Percentiles rank a stretch among this genome's conserved stretches.
These are phyloP conservation scores for Aquilaria malaccensis DNA, from an alignment of 345 rosid species.

Conservation along the genomic window DNA sequence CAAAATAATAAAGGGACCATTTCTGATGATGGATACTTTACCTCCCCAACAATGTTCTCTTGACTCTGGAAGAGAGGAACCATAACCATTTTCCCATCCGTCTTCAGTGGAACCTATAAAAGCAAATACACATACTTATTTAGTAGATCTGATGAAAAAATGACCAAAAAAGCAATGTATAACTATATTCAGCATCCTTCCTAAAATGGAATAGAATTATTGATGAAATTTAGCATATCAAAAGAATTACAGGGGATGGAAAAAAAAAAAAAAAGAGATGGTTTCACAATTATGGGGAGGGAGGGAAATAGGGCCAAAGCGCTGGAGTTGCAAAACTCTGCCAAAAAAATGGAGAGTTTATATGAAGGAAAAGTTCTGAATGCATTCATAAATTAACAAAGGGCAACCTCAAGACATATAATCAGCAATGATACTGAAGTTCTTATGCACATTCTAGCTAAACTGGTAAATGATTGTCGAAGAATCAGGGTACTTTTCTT, in stretches of 20 bases:
- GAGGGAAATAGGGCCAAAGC: background rate
- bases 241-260: background rate
- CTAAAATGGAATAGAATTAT: background rate
- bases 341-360: background rate
- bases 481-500: no score
- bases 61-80: slow-evolving; percentile 53
- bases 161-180: background rate
- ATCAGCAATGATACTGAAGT: no score
- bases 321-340: slow-evolving; percentile 1
- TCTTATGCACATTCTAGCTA: no score
- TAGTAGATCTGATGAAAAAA: slow-evolving; percentile 1
- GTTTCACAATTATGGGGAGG: background rate
- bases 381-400: no score
- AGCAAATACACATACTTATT: background rate
- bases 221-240: background rate
- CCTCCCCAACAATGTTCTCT: slow-evolving; percentile 51
- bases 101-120: slow-evolving; percentile 41
- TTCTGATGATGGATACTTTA: slow-evolving; percentile 1
- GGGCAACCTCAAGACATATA: no score
- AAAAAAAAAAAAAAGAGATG: background rate
- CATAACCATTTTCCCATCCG: slow-evolving; percentile 42
- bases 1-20: background rate
- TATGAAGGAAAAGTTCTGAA: no score
- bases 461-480: no score
- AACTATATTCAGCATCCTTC: background rate